Evolutionary conservation across 306 rosid species (phyloP), one percentile per base, ranked within the genome.

Genomic region (Pueraria montana): DNA sequence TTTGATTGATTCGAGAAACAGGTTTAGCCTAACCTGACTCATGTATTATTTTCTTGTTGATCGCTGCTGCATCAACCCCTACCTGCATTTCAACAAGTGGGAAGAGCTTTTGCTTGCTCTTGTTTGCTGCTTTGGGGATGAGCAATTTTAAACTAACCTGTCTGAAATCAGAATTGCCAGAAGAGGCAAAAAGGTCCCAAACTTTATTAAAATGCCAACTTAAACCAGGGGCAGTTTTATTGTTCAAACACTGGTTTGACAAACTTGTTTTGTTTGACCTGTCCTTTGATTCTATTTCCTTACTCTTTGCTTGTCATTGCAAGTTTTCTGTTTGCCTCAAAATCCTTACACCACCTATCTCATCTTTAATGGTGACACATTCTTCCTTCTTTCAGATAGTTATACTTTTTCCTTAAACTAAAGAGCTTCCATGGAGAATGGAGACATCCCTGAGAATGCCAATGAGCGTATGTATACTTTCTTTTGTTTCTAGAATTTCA

Each of bases 371-470:
- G 16, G 45, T 52, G 48, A 24, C 49, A 8, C 1, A 0, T 61
- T 38, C 56, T 69, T 43, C 2, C 11, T 68, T 43, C 2, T 8
- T 68, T 45, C 49, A 12, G 45, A 48, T 18, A 59, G 45, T 38
- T 59, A 48, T 17, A 72, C 52, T 49, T 36, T 38, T 56, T 68
- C 6, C 0, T 12, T 61, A 14, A 20, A 74, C 46, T 43, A 21
- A 20, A 76, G 76, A 63, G 73, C 63, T 21, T 49, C 62, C 77
- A 95, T 93, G 98, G 96, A 87, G 86, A 87, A 89, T 36, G 94
- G 90, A 30, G 91, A 93, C 77, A 85, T 93, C 70, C 98, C 96
- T 0, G 97, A 93, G 66, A 27, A 95, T 66, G 98, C 98, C 17
- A 96, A 96, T 8, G 99, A 93, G 72, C 93, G 98, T 95, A 93